Conservation (phyloP, 2,329 filamentous ascomycete species). For the Cladophialophora chaetospira region DNA sequence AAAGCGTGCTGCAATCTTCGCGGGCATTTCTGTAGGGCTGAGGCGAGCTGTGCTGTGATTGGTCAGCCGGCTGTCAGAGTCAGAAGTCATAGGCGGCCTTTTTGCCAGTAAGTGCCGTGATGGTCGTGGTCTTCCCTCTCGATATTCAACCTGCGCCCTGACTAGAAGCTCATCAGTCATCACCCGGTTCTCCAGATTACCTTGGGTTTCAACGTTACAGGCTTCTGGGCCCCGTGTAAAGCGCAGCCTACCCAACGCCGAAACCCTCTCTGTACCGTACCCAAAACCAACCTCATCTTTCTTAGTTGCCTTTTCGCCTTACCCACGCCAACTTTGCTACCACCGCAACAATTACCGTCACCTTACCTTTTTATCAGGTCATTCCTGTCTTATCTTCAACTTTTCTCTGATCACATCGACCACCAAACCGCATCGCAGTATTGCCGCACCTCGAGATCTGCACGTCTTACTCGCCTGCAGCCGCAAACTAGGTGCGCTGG, state of each 20-base stretch:
- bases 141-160: conserved; percentile 13
- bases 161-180: conserved; percentile 11
- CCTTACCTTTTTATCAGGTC: conserved; percentile 12
- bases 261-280: conserved; percentile 8
- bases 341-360: neutral
- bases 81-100: conserved; percentile 16
- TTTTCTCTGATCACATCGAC: neutral
- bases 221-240: conserved; percentile 3
- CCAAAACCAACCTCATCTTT: conserved; percentile 22
- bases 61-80: conserved; percentile 20
- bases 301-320: conserved; percentile 15
- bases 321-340: conserved; percentile 14
- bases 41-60: conserved; percentile 18
- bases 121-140: conserved; percentile 10
- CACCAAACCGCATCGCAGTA: neutral
- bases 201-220: neutral
- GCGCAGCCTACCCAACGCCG: conserved; percentile 16
- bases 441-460: neutral
- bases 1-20: conserved; percentile 32
- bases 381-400: neutral
- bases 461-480: conserved; percentile 9
- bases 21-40: conserved; percentile 21
- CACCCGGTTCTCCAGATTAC: conserved; percentile 10
- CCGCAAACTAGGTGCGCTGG: conserved; percentile 16
- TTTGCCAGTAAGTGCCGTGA: conserved; percentile 7